These are phyloP conservation scores for Spathaspora girioi DNA, from an alignment of 805 yeast species.

Conservation along the genomic window DNA sequence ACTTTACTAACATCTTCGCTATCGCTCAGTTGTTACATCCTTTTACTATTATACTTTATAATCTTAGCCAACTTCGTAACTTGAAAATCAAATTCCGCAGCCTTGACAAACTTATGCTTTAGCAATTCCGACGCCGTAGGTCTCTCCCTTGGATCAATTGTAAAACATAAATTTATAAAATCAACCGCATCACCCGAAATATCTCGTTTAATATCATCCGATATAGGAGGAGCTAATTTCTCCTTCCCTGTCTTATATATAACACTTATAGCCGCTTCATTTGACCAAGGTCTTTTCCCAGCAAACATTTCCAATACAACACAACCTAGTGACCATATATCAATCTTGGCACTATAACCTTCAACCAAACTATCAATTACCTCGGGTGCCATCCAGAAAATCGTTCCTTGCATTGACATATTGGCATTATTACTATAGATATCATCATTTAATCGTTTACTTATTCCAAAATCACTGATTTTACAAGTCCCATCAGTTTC, in stretches of 20 bases:
- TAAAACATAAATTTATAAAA: conserved; percentile 75
- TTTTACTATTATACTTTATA: conserved; percentile 30
- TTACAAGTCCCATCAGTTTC: conserved; percentile 93
- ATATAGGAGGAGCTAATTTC: conserved; percentile 91
- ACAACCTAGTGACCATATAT: conserved; percentile 98
- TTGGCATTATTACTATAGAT: conserved; percentile 89
- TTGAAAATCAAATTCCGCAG: conserved; percentile 43
- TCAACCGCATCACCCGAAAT: conserved; percentile 64
- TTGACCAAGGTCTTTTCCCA: conserved; percentile 96
- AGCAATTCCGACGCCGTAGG: conserved; percentile 79
- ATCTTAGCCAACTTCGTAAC: conserved; percentile 53
- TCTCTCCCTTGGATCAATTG: conserved; percentile 69
- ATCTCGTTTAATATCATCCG: conserved; percentile 71
- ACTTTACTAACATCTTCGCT: too few relatives aligned
- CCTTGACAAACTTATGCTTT: conserved; percentile 48
- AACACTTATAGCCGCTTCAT: conserved; percentile 91
- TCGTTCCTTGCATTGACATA: conserved; percentile 98
- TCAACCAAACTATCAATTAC: conserved; percentile 82
- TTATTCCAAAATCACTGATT: conserved; percentile 95
- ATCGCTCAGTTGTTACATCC: not conserved
- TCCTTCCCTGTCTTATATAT: conserved; percentile 84
- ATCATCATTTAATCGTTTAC: conserved; percentile 62
- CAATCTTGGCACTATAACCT: conserved; percentile 97
- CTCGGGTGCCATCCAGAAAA: conserved; percentile 99
- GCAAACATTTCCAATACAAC: conserved; percentile 97